Evolutionary conservation across 306 rosid species (phyloP).

Genomic region (Vigna nakashimae): DNA sequence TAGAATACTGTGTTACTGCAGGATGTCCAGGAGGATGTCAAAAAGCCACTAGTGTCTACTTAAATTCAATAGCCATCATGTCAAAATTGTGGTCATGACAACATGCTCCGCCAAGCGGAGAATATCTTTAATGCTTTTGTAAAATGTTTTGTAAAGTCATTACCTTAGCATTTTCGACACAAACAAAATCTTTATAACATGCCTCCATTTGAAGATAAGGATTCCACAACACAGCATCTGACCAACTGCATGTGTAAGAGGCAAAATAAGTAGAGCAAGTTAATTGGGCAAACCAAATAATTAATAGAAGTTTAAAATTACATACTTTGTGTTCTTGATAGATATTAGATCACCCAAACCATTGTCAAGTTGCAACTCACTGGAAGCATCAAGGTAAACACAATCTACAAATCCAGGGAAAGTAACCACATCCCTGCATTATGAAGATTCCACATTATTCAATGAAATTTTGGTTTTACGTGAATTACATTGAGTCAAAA

Average conservation of each 20-base stretch:
- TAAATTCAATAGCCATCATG: conserved; percentile 29
- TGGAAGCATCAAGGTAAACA: conserved; percentile 72
- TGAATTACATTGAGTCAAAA: conserved; percentile 28
- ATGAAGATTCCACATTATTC: conserved; percentile 29
- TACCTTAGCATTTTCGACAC: conserved; percentile 99
- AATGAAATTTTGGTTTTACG: conserved; percentile 32
- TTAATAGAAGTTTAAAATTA: conserved; percentile 35
- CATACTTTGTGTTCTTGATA: conserved; percentile 81
- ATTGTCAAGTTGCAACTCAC: conserved; percentile 78
- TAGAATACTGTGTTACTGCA: conserved; percentile 23
- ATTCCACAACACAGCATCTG: conserved; percentile 97
- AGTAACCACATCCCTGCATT: conserved; percentile 75
- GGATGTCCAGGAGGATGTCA: background rate
- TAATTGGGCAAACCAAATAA: conserved; percentile 41
- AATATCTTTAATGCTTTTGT: conserved; percentile 13
- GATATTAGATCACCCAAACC: conserved; percentile 87
- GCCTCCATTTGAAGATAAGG: conserved; percentile 92
- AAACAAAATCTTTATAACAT: conserved; percentile 90
- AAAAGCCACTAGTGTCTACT: conserved; percentile 8
- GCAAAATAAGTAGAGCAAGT: conserved; percentile 35
- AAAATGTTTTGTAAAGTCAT: conserved; percentile 25
- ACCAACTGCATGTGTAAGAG: conserved; percentile 69
- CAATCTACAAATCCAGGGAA: conserved; percentile 99
- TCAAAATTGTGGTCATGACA: conserved; percentile 26
- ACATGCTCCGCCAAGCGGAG: conserved; percentile 25